phyloP scores from a whole-genome alignment of 192 early-diverging fungal genomes.

The Coemansia reversa region DNA sequence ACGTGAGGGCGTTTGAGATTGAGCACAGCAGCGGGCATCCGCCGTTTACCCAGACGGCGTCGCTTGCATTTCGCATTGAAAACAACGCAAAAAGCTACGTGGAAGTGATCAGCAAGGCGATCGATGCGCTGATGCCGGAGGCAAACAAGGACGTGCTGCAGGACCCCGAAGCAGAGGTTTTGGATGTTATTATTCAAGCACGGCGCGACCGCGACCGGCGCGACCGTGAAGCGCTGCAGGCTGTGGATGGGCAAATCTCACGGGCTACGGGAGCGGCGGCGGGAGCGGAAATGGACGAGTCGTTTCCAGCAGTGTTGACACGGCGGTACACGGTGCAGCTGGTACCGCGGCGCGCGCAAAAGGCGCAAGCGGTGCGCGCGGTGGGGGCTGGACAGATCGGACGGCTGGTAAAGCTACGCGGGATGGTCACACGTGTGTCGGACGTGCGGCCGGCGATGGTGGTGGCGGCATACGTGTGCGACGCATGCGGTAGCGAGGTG shows the following conservation, averaged over 20 bases:
- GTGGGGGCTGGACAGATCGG: constrained; percentile 80
- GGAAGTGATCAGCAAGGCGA: constrained; percentile 71
- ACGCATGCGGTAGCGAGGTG: constrained; percentile 91
- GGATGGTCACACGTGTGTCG: constrained; percentile 90
- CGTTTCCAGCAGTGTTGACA: constrained; percentile 81
- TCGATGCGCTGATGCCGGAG: constrained; percentile 66
- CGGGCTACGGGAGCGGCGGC: constrained; percentile 23
- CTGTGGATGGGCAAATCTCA: background rate
- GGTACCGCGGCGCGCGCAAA: constrained; percentile 63
- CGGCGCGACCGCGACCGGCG: constrained; percentile 68
- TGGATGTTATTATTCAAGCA: constrained; percentile 89
- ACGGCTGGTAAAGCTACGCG: constrained; percentile 81
- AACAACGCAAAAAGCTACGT: constrained; percentile 86
- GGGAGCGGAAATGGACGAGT: constrained; percentile 39
- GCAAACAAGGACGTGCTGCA: constrained; percentile 36
- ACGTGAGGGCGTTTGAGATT: constrained; percentile 57
- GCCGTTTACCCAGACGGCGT: constrained; percentile 33
- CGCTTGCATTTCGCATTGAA: constrained; percentile 67
- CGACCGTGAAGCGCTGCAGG: constrained; percentile 32
- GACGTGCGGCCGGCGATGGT: constrained; percentile 90
- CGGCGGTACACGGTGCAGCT: constrained; percentile 84
- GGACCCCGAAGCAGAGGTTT: constrained; percentile 68
- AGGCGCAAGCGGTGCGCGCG: constrained; percentile 80
- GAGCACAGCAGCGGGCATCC: constrained; percentile 31
- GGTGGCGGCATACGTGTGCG: constrained; percentile 89